Evolutionary conservation across 202 grass and related monocot species (phyloP).

Genomic region (Brachypodium distachyon): DNA sequence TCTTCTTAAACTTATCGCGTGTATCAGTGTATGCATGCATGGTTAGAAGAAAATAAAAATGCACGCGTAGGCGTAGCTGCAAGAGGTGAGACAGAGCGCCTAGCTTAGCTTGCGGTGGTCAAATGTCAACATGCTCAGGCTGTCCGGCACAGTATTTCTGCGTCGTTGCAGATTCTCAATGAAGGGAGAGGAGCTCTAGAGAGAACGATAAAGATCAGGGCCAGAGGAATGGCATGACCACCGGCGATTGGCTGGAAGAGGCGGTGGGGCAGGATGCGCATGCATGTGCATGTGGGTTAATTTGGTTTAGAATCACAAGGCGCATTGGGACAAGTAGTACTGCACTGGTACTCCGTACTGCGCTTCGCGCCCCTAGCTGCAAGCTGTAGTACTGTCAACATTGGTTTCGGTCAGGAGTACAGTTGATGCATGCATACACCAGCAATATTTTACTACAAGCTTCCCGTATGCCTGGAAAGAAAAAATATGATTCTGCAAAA

Average conservation of each 20-base stretch:
- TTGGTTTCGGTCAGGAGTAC: slow-evolving; percentile 12
- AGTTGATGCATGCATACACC: neutral
- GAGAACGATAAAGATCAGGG: slow-evolving; percentile 1
- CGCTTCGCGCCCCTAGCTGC: too few relatives aligned
- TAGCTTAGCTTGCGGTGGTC: neutral
- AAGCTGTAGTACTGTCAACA: too few relatives aligned
- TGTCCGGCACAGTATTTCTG: neutral
- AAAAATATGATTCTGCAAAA: slow-evolving; percentile 12
- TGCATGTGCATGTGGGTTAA: slow-evolving; percentile 22
- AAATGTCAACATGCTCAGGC: neutral
- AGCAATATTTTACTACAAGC: neutral
- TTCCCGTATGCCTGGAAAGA: slow-evolving; percentile 13
- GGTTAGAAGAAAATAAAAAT: neutral
- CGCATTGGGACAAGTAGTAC: slow-evolving; percentile 53
- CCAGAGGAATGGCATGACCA: slow-evolving; percentile 16
- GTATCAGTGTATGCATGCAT: too few relatives aligned
- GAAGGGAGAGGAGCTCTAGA: neutral
- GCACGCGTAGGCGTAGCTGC: neutral
- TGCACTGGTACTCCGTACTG: too few relatives aligned
- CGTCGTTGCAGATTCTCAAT: neutral
- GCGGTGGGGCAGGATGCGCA: slow-evolving; percentile 44
- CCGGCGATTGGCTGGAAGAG: slow-evolving; percentile 47
- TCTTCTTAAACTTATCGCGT: neutral
- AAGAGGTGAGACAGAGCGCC: neutral
- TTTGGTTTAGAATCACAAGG: slow-evolving; percentile 57